These are phyloP conservation scores for Prosopis cineraria DNA, from an alignment of 306 rosid genomes.

Conservation along the genomic window DNA sequence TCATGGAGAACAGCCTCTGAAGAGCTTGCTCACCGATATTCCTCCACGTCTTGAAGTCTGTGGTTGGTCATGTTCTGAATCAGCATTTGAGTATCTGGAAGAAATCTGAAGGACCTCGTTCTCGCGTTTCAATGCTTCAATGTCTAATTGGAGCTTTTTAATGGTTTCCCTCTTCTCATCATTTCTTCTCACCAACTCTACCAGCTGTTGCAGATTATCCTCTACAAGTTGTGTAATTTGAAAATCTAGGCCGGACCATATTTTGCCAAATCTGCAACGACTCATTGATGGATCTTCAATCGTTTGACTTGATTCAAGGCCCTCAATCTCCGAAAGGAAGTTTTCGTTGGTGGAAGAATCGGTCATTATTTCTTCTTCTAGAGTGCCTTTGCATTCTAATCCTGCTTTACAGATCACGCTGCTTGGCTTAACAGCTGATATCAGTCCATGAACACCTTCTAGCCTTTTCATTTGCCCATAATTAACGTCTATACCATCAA, in stretches of 20 bases:
- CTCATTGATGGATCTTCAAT: slow-evolving; percentile 35
- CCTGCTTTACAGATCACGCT: slow-evolving; percentile 18
- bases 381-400: slow-evolving; percentile 34
- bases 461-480: slow-evolving; percentile 29
- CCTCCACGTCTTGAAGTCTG: slow-evolving; percentile 35
- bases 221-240: slow-evolving; percentile 50
- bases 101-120: slow-evolving; percentile 47
- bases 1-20: slow-evolving; percentile 49
- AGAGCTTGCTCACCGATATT: slow-evolving; percentile 36
- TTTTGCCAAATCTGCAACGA: slow-evolving; percentile 31
- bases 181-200: slow-evolving; percentile 54
- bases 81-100: slow-evolving; percentile 41
- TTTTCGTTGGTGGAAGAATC: slow-evolving; percentile 8
- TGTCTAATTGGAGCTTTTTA: slow-evolving; percentile 32
- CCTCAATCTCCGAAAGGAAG: slow-evolving; percentile 25
- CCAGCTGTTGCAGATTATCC: slow-evolving; percentile 48
- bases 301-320: slow-evolving; percentile 26
- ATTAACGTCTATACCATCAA: slow-evolving; percentile 8
- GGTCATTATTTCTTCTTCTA: slow-evolving; percentile 29
- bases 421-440: slow-evolving; percentile 29
- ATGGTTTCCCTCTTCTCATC: slow-evolving; percentile 63
- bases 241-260: slow-evolving; percentile 31
- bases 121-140: slow-evolving; percentile 48
- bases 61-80: slow-evolving; percentile 37
- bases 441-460: slow-evolving; percentile 30